Conservation (phyloP, 108 stramenopile genomes). For the Skeletonema tropicum region DNA sequence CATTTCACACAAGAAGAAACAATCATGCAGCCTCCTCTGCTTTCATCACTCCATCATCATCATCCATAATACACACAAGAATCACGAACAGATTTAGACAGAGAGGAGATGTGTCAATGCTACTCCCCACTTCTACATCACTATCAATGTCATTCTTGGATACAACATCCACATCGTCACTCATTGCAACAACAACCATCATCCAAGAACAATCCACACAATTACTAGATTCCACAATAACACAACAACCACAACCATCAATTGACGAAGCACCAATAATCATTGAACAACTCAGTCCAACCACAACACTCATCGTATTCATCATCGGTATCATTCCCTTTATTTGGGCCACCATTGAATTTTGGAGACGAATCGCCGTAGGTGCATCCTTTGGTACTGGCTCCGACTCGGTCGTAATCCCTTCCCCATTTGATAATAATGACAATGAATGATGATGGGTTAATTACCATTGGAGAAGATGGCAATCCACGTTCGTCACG, state of each 20-base stretch:
- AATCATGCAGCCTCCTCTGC: neutral
- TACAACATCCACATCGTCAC: neutral
- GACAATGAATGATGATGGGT: slow-evolving; percentile 31
- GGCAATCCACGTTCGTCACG: slow-evolving; percentile 59
- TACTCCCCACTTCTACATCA: neutral
- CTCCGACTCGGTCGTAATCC: slow-evolving; percentile 68
- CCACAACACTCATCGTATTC: slow-evolving; percentile 46
- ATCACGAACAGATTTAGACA: too few species aligned
- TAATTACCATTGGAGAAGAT: slow-evolving; percentile 67
- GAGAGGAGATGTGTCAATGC: neutral
- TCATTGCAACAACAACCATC: neutral
- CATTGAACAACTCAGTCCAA: slow-evolving; percentile 35
- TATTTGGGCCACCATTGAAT: slow-evolving; percentile 81
- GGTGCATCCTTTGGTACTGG: slow-evolving; percentile 87
- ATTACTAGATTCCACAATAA: too few species aligned
- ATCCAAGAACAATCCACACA: neutral
- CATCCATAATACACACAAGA: too few species aligned
- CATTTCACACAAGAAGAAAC: neutral
- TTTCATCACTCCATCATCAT: too few species aligned
- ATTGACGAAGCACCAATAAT: slow-evolving; percentile 1
- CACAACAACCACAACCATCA: neutral
- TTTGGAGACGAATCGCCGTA: slow-evolving; percentile 87
- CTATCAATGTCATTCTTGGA: neutral
- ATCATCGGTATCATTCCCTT: slow-evolving; percentile 55
- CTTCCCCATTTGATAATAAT: slow-evolving; percentile 24